Evolutionary conservation across 106 monocot species (phyloP), one percentile per base, ranked within the genome.

Genomic region (Dendrobium nobile): DNA sequence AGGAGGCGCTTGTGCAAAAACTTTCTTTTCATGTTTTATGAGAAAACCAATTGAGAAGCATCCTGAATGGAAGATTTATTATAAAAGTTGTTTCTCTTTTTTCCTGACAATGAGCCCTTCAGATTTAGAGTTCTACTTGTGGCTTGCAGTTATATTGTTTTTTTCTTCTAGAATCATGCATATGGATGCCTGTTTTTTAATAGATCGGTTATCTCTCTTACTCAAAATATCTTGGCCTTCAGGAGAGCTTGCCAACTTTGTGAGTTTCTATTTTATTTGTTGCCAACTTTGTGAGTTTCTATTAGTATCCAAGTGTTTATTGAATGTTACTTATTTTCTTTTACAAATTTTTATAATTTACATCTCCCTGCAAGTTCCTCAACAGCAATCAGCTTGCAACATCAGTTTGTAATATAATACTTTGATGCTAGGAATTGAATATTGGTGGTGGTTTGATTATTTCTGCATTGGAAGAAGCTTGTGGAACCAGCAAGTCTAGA

Each of bases 401-500:
- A 61, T 67, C 41, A 67, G 24, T 47, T 47, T 47, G 45, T 70
- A 79, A 26, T 61, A 43, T 55, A 44, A 43, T 40, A n/a, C 40
- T n/a, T 65, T 86, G 82, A 89, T 85, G 73, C 68, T 85, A 94
- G 97, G 97, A 98, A 91, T 84, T 98, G 79, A 98, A 98, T 72
- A 84, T 98, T 87, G 94, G 97, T 73, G 91, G 88, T 28, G 85
- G 89, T 82, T 81, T 89, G 74, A 91, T 94, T 26, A 84, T 91
- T 74, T 73, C 89, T 83, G 92, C 97, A 85, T 73, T 98, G 75
- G 92, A 92, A 76, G 92, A 94, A 64, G 82, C 94, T 31, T 92
- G 92, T 84, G 92, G 92, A 24, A 88, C 83, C 40, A 97, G 67
- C 82, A 94, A 83, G 79, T 87, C 88, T 72, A 89, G 84, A 86